phyloP scores from a whole-genome alignment of 495 filamentous ascomycete genomes.

The Parachaetomium inaequale region DNA sequence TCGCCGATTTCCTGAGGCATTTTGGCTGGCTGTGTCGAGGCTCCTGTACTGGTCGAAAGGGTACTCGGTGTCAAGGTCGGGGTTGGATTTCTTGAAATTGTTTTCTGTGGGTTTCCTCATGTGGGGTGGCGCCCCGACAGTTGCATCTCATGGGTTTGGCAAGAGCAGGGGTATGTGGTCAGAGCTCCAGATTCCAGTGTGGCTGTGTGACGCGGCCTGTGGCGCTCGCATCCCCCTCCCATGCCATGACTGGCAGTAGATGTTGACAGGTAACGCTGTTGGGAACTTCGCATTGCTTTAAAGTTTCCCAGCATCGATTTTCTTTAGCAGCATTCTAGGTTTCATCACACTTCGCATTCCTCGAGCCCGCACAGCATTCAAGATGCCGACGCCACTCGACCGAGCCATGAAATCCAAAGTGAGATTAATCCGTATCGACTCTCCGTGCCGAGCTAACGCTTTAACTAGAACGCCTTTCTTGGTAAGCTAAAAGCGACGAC shows the following conservation, averaged over 20 bases:
- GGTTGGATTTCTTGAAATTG: conserved; percentile 35
- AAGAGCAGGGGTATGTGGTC: conserved; percentile 10
- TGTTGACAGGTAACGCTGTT: conserved; percentile 6
- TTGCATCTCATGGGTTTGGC: conserved; percentile 7
- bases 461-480: conserved; percentile 45
- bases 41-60: conserved; percentile 28
- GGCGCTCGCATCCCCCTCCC: conserved; percentile 14
- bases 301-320: background rate
- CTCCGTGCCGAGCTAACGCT: background rate
- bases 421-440: conserved; percentile 20
- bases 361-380: conserved; percentile 18
- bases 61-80: conserved; percentile 29
- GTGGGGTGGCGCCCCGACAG: conserved; percentile 18
- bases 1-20: conserved; percentile 99
- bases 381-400: conserved; percentile 73
- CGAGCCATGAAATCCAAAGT: conserved; percentile 77
- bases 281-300: background rate
- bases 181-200: conserved; percentile 18
- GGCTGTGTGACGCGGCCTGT: conserved; percentile 25
- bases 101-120: conserved; percentile 32
- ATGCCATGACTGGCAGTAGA: background rate
- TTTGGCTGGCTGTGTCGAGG: conserved; percentile 45
- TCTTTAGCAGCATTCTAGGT: background rate
- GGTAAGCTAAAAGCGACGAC: conserved; percentile 40
- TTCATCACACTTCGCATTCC: background rate